phyloP scores from a whole-genome alignment of 2,329 filamentous ascomycete genomes.

The Penicillium sp. region DNA sequence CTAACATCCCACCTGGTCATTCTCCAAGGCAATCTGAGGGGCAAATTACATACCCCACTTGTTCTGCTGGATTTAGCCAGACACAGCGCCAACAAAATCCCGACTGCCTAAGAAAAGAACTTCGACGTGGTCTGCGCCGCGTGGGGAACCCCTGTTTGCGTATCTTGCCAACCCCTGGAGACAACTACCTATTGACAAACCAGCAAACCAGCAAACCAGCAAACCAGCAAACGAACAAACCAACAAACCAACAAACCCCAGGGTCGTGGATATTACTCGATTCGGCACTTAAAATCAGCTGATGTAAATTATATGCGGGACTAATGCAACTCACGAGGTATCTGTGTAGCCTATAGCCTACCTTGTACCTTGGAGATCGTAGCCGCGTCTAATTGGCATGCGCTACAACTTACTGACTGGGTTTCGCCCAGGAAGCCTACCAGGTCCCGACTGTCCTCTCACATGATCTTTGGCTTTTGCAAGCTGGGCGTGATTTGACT shows the following conservation, averaged over 20 bases:
- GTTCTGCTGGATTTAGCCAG: background rate
- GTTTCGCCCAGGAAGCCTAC: background rate
- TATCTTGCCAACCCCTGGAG: background rate
- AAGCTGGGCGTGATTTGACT: background rate
- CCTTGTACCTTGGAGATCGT: background rate
- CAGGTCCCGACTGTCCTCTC: background rate
- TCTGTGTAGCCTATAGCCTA: constrained; percentile 12
- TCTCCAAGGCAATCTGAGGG: background rate
- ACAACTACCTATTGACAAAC: background rate
- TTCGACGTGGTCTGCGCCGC: background rate
- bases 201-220: background rate
- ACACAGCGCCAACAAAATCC: background rate
- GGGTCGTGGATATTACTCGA: constrained; percentile 1
- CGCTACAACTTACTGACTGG: background rate
- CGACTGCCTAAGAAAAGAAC: background rate
- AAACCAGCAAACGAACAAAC: background rate
- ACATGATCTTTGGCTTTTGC: background rate
- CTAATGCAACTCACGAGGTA: constrained; percentile 21
- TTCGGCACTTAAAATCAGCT: constrained; percentile 19
- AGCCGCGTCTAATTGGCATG: constrained; percentile 10
- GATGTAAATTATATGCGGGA: constrained; percentile 22
- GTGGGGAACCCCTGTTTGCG: background rate
- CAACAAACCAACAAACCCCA: background rate
- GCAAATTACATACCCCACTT: background rate
- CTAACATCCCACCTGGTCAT: background rate